These are phyloP conservation scores for Penicillium paxilli DNA, from an alignment of 495 filamentous ascomycete species.

Conservation along the genomic window DNA sequence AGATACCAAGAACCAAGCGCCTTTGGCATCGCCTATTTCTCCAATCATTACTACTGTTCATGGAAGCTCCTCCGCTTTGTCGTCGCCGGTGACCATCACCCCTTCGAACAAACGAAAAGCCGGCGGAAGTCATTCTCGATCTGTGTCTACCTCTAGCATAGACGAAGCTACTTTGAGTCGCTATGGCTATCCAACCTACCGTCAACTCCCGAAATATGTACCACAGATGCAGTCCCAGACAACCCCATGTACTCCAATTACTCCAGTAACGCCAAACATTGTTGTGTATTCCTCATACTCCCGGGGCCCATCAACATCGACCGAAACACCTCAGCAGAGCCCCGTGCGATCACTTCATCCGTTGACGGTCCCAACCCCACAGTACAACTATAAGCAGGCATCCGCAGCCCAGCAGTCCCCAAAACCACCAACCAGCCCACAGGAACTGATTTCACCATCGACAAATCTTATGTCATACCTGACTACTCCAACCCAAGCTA, in stretches of 20 bases:
- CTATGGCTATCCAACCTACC: conserved; percentile 79
- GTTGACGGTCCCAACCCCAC: conserved; percentile 38
- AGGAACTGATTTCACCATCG: conserved; percentile 43
- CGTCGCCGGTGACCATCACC: conserved; percentile 68
- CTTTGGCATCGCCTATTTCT: conserved; percentile 53
- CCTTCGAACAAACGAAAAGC: conserved; percentile 47
- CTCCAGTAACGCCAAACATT: conserved; percentile 43
- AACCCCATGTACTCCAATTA: conserved; percentile 47
- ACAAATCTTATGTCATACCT: conserved; percentile 78
- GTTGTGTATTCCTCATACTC: conserved; percentile 40
- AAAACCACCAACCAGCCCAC: conserved; percentile 39
- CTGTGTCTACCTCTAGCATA: conserved; percentile 67
- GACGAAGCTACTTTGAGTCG: conserved; percentile 66
- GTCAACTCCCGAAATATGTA: conserved; percentile 70
- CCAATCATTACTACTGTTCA: conserved; percentile 40
- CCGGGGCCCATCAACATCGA: conserved; percentile 14
- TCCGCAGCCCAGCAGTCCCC: conserved; percentile 51
- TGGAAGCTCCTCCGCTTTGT: conserved; percentile 36
- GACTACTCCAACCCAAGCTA: conserved; percentile 74
- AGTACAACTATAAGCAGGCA: conserved; percentile 42
- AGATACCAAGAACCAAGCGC: conserved; percentile 62
- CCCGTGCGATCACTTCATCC: conserved; percentile 36
- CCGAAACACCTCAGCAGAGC: conserved; percentile 20
- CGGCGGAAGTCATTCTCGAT: conserved; percentile 49
- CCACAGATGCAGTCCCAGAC: conserved; percentile 43